Evolutionary conservation across 176 grass and related monocot genomes (phyloP).

Genomic region (Saccharum spontaneum): DNA sequence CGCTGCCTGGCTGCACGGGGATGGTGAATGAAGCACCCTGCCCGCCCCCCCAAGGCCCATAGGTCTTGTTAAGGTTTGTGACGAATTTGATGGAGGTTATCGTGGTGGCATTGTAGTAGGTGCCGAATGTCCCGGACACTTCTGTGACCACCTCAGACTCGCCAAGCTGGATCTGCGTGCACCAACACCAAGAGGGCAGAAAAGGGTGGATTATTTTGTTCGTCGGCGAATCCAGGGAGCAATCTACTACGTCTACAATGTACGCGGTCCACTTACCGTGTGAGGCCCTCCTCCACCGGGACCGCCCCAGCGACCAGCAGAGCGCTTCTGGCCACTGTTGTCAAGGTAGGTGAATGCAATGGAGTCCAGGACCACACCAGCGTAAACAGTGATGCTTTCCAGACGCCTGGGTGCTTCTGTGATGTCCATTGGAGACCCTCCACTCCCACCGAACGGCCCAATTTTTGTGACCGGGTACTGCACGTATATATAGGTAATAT

Average conservation of each 20-base stretch:
- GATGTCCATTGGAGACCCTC: neutral
- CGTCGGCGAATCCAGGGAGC: too few relatives aligned
- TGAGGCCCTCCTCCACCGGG: neutral
- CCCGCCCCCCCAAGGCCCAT: neutral
- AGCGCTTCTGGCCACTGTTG: neutral
- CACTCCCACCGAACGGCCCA: neutral
- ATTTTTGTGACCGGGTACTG: neutral
- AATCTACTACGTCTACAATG: too few relatives aligned
- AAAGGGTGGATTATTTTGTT: too few relatives aligned
- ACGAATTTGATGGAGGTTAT: neutral
- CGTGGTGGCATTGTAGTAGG: too few relatives aligned
- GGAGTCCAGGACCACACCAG: neutral
- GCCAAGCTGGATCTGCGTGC: neutral
- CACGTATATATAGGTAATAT: too few relatives aligned
- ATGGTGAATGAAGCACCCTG: neutral
- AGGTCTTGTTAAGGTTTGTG: neutral
- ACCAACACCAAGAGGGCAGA: too few relatives aligned
- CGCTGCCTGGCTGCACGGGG: neutral
- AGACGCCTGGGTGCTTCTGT: neutral
- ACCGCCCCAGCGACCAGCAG: neutral
- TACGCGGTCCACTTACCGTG: too few relatives aligned
- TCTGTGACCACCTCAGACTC: neutral
- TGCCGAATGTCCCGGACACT: neutral
- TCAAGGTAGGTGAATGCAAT: neutral
- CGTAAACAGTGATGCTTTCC: neutral